These are phyloP conservation scores for Puya raimondii DNA, from an alignment of 176 grass and related monocot species.

Conservation along the genomic window DNA sequence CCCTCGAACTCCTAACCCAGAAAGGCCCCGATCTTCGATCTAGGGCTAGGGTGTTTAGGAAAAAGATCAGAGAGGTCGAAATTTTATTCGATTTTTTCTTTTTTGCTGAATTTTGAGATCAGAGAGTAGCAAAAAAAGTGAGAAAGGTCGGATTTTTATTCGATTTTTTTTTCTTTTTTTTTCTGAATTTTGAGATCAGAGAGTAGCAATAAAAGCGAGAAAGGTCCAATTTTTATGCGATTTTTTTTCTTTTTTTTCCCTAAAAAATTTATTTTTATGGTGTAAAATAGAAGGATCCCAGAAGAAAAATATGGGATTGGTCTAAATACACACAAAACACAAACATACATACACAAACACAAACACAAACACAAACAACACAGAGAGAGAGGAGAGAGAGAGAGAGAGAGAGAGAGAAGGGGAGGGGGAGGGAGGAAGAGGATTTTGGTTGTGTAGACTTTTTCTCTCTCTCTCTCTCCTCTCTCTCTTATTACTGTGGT, in stretches of 20 bases:
- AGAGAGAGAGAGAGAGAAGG: background rate
- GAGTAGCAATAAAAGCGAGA: background rate
- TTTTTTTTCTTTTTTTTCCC: background rate
- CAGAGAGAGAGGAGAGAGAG: background rate
- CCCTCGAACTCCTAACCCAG: too few species aligned
- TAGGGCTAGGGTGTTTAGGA: too few species aligned
- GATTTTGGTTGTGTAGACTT: background rate
- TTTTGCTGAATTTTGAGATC: too few species aligned
- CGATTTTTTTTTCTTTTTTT: too few species aligned
- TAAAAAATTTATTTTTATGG: background rate
- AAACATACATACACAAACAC: too few species aligned
- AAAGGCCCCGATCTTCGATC: too few species aligned
- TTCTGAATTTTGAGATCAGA: too few species aligned
- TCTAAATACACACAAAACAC: too few species aligned
- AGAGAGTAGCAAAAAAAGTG: too few species aligned
- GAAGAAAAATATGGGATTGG: background rate
- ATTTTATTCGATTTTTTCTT: too few species aligned
- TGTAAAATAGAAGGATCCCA: background rate
- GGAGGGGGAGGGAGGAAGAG: background rate
- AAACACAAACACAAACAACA: background rate
- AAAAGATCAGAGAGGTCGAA: too few species aligned
- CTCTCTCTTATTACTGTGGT: background rate
- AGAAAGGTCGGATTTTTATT: too few species aligned
- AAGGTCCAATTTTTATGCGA: background rate
- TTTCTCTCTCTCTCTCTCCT: background rate